phyloP scores from a whole-genome alignment of 2,329 filamentous ascomycete species.

The Colletotrichum sp. region DNA sequence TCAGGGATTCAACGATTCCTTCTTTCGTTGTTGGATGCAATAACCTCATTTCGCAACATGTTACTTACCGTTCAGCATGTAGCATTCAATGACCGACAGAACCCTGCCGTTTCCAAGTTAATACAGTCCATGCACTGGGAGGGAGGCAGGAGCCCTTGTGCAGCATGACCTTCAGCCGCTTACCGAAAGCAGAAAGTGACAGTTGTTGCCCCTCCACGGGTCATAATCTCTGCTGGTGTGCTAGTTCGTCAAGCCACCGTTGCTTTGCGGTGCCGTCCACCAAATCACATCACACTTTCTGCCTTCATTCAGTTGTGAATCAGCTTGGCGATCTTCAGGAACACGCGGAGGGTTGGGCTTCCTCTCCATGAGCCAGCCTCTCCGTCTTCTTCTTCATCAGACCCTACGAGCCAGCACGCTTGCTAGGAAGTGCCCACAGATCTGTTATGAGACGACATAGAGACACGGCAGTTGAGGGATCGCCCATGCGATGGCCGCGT shows the following conservation, averaged over 20 bases:
- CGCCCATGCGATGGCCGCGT: background rate
- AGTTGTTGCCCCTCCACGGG: background rate
- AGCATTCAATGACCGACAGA: background rate
- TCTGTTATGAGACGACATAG: background rate
- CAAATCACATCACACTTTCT: background rate
- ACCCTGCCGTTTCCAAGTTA: background rate
- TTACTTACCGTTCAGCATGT: background rate
- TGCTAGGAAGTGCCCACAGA: background rate
- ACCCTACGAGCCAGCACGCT: background rate
- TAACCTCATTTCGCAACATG: background rate
- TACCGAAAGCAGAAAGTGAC: constrained; percentile 4
- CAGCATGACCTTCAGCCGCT: background rate
- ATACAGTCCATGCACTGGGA: background rate
- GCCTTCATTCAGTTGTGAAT: background rate
- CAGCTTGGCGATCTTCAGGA: background rate
- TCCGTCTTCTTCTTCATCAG: background rate
- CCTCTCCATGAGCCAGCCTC: background rate
- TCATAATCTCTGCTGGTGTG: background rate
- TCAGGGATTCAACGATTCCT: background rate
- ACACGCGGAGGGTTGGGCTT: background rate
- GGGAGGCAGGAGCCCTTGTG: background rate
- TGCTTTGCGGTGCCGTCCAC: background rate
- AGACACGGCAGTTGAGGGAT: background rate
- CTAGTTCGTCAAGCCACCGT: background rate
- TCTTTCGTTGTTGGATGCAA: background rate